These are phyloP conservation scores for Quercus variabilis DNA, from an alignment of 306 rosid genomes.

Conservation along the genomic window DNA sequence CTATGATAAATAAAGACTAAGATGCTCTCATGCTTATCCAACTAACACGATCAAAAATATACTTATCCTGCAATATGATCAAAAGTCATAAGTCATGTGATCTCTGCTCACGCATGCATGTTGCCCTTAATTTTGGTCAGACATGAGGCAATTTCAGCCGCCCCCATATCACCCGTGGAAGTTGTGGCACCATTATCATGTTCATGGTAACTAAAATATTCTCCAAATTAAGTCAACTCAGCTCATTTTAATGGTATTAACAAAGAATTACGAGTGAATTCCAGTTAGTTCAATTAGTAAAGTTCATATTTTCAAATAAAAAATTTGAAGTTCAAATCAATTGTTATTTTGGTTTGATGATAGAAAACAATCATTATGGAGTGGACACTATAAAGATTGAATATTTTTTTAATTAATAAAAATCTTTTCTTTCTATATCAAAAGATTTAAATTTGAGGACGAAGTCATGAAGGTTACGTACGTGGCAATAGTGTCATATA, in stretches of 20 bases:
- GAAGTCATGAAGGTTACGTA: too few species aligned
- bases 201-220: background rate
- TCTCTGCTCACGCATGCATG: background rate
- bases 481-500: too few species aligned
- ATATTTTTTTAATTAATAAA: too few species aligned
- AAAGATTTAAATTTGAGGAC: too few species aligned
- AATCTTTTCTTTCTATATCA: too few species aligned
- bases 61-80: background rate
- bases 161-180: background rate
- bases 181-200: background rate
- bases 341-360: too few species aligned
- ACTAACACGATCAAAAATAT: background rate
- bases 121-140: background rate
- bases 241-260: background rate
- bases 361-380: too few species aligned
- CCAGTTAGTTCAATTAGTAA: too few species aligned
- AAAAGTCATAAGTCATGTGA: background rate
- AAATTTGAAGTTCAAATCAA: too few species aligned
- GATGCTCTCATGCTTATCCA: background rate
- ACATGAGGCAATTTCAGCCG: background rate
- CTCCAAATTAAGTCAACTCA: background rate
- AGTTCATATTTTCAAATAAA: too few species aligned
- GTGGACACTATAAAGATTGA: too few species aligned
- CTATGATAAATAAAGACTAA: background rate
- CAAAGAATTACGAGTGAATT: too few species aligned